Percentiles rank a stretch among this genome's conserved stretches.
Evolutionary conservation across 2,329 filamentous ascomycete genomes (phyloP).

Genomic region (Acephala macrosclerotiorum): DNA sequence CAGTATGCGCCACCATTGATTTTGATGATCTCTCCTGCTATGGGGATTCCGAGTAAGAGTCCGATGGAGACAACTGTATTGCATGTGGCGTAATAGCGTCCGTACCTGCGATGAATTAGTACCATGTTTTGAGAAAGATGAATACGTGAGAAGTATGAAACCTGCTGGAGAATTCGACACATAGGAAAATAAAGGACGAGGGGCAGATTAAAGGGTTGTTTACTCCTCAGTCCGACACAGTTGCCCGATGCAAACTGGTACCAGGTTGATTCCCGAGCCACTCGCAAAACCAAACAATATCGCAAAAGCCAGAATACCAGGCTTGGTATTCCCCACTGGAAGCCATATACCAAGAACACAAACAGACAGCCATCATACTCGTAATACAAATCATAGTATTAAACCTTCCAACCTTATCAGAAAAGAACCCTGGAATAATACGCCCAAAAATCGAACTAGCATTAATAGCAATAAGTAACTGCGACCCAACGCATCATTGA

Average conservation of each 20-base stretch:
- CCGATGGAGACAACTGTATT: slow-evolving; percentile 86
- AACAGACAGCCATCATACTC: slow-evolving; percentile 34
- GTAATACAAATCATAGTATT: slow-evolving; percentile 80
- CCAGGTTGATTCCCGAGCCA: slow-evolving; percentile 81
- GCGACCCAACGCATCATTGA: slow-evolving; percentile 70
- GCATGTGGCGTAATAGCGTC: slow-evolving; percentile 83
- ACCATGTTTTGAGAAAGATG: too few relatives aligned
- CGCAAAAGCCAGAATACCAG: slow-evolving; percentile 75
- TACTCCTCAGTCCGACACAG: slow-evolving; percentile 83
- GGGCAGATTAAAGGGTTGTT: too few relatives aligned
- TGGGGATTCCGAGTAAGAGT: slow-evolving; percentile 73
- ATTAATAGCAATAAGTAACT: slow-evolving; percentile 84
- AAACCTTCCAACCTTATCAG: slow-evolving; percentile 84
- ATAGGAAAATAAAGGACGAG: too few relatives aligned
- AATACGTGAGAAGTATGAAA: too few relatives aligned
- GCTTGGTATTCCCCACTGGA: slow-evolving; percentile 62
- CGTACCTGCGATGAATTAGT: too few relatives aligned
- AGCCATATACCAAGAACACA: slow-evolving; percentile 79
- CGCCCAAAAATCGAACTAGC: slow-evolving; percentile 81
- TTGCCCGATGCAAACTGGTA: slow-evolving; percentile 84
- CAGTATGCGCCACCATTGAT: slow-evolving; percentile 27
- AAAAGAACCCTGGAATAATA: slow-evolving; percentile 78
- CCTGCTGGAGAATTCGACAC: too few relatives aligned
- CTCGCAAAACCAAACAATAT: slow-evolving; percentile 83
- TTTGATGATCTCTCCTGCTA: slow-evolving; percentile 69